Evolutionary conservation across 148 eudicot genomes (phyloP).

Genomic region (Silene conica): DNA sequence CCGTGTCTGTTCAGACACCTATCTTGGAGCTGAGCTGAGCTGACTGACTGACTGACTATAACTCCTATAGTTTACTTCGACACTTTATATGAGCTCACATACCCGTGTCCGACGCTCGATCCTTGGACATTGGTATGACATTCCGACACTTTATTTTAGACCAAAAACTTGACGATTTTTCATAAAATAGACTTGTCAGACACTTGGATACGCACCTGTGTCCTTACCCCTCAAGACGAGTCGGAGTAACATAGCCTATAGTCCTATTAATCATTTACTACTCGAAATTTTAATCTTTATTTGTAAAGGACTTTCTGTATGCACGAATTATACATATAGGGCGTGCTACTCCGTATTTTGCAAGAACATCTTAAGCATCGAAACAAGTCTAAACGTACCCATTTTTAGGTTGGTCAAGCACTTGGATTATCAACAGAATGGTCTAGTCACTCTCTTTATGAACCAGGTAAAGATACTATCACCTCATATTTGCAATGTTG

Average conservation of each 20-base stretch:
- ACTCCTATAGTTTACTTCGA: too few species aligned
- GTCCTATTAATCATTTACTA: neutral
- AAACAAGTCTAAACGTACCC: neutral
- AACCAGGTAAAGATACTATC: slow-evolving; percentile 45
- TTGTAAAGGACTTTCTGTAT: neutral
- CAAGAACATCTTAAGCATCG: neutral
- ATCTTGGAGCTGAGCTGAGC: neutral
- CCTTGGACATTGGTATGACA: too few species aligned
- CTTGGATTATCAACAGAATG: slow-evolving; percentile 86
- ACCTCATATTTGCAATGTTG: neutral
- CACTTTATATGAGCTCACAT: too few species aligned
- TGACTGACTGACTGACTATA: neutral
- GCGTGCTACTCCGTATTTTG: too few species aligned
- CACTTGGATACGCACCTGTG: too few species aligned
- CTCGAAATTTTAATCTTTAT: neutral
- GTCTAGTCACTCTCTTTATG: slow-evolving; percentile 81
- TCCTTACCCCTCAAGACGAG: too few species aligned
- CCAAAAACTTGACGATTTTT: too few species aligned
- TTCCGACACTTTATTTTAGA: too few species aligned
- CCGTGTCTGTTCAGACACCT: neutral
- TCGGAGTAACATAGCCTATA: too few species aligned
- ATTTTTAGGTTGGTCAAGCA: slow-evolving; percentile 79
- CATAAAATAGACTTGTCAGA: too few species aligned
- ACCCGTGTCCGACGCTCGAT: too few species aligned
- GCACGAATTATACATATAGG: neutral